A percentile compares a stretch with the other conserved stretches of the same genome.
phyloP scores from a whole-genome alignment of 257 asterid genomes.

The Nicotiana undulata region DNA sequence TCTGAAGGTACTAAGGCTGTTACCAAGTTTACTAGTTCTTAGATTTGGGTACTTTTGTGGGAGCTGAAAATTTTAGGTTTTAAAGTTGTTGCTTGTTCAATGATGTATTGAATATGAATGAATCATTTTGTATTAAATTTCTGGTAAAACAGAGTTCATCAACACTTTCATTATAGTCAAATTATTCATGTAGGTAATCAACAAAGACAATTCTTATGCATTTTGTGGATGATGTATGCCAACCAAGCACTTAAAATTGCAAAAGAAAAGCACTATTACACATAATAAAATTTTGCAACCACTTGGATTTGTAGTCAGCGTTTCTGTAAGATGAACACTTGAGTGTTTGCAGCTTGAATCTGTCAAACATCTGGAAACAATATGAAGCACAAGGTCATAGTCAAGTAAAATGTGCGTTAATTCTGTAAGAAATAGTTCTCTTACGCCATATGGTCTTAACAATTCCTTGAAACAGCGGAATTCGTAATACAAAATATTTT shows the following conservation, averaged over 20 bases:
- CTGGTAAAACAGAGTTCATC: background rate
- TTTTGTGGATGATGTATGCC: conserved; percentile 37
- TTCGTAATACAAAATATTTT: too few relatives aligned
- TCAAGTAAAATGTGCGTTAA: too few relatives aligned
- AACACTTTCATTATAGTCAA: too few relatives aligned
- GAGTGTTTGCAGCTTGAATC: conserved; percentile 81
- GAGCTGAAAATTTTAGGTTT: background rate
- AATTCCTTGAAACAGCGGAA: too few relatives aligned
- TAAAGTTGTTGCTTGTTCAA: background rate
- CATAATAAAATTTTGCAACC: conserved; percentile 46
- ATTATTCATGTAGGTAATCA: too few relatives aligned
- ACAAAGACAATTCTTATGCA: conserved; percentile 49
- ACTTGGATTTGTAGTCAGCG: conserved; percentile 47
- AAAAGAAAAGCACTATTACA: conserved; percentile 32
- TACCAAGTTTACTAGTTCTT: conserved; percentile 2
- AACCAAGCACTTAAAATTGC: conserved; percentile 52
- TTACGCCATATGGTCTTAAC: too few relatives aligned
- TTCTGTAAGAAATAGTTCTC: too few relatives aligned
- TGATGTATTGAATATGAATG: background rate
- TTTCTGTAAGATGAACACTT: conserved; percentile 70
- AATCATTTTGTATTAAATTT: background rate
- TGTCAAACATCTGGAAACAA: conserved; percentile 73
- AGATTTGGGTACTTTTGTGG: background rate
- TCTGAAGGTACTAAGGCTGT: conserved; percentile 3
- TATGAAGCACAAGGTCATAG: background rate